Conservation (phyloP, 345 rosid species). For the Reutealis trisperma region DNA sequence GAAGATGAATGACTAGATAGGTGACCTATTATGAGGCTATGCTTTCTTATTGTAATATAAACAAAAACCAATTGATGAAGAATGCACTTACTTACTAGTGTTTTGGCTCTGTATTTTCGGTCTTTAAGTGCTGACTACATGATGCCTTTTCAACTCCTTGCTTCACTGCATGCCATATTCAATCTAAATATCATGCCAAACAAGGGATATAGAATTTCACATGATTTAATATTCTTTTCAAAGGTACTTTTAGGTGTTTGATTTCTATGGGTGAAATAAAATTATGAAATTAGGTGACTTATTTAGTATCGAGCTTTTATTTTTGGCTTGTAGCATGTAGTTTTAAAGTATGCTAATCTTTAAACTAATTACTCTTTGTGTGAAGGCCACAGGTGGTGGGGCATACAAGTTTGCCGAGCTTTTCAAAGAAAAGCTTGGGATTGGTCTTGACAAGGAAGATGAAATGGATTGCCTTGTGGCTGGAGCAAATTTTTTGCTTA, state of each 20-base stretch:
- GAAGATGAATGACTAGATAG: conserved; percentile 6
- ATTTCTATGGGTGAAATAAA: background rate
- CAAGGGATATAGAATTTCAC: background rate
- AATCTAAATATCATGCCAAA: background rate
- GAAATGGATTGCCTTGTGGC: conserved; percentile 99
- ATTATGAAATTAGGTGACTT: background rate
- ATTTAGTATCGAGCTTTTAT: background rate
- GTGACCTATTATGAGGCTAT: background rate
- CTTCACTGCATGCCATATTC: background rate
- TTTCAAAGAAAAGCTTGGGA: conserved; percentile 91
- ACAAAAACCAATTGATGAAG: background rate
- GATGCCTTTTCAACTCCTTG: background rate
- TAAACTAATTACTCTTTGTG: conserved; percentile 27
- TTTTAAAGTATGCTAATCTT: conserved; percentile 4
- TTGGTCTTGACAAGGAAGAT: conserved; percentile 97
- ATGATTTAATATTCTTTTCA: too few relatives aligned
- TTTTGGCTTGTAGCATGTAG: background rate
- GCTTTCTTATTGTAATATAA: background rate
- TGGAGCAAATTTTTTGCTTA: conserved; percentile 95
- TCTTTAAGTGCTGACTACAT: background rate
- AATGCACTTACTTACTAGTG: background rate
- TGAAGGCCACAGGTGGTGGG: conserved; percentile 99
- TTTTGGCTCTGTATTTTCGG: background rate
- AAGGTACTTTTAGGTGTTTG: background rate
- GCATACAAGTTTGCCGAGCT: conserved; percentile 89